Evolutionary conservation across 176 grass and related monocot genomes (phyloP).

Genomic region (Chrysopogon serrulatus): DNA sequence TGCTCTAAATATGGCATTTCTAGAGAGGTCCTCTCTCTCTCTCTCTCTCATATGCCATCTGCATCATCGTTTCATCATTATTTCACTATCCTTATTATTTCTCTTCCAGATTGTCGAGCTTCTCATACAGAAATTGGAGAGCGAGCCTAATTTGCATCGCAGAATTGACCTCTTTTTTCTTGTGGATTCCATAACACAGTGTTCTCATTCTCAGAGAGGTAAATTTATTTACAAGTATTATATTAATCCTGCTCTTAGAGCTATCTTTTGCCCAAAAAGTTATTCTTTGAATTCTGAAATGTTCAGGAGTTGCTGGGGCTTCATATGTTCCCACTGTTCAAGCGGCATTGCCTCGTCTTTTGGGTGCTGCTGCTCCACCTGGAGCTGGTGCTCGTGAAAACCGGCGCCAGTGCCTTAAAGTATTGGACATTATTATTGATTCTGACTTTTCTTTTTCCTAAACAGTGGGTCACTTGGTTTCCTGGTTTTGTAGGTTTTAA

Average conservation of each 20-base stretch:
- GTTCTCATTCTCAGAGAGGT: constrained; percentile 92
- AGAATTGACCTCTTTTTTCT: constrained; percentile 96
- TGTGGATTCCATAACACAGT: constrained; percentile 93
- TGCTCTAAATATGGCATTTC: constrained; percentile 95
- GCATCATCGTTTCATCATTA: constrained; percentile 8
- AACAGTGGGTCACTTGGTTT: neutral
- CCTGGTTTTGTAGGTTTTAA: constrained; percentile 71
- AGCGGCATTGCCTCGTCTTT: constrained; percentile 77
- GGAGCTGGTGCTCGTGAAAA: constrained; percentile 89
- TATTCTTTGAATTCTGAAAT: constrained; percentile 33
- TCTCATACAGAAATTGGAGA: constrained; percentile 82
- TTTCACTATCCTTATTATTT: constrained; percentile 14
- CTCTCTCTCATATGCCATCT: constrained; percentile 4
- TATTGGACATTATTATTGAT: constrained; percentile 24
- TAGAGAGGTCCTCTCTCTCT: constrained; percentile 53
- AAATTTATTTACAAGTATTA: constrained; percentile 6
- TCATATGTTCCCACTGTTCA: constrained; percentile 83
- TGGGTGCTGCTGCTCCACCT: constrained; percentile 85
- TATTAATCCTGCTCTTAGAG: constrained; percentile 1
- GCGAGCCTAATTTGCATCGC: constrained; percentile 81
- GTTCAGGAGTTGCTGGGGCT: constrained; percentile 65
- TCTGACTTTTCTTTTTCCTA: neutral
- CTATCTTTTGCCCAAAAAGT: constrained; percentile 27
- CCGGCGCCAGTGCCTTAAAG: constrained; percentile 92
- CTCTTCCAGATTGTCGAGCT: constrained; percentile 79